Conservation (phyloP, 768 basidiomycete species). For the Suillus fuscotomentosus region DNA sequence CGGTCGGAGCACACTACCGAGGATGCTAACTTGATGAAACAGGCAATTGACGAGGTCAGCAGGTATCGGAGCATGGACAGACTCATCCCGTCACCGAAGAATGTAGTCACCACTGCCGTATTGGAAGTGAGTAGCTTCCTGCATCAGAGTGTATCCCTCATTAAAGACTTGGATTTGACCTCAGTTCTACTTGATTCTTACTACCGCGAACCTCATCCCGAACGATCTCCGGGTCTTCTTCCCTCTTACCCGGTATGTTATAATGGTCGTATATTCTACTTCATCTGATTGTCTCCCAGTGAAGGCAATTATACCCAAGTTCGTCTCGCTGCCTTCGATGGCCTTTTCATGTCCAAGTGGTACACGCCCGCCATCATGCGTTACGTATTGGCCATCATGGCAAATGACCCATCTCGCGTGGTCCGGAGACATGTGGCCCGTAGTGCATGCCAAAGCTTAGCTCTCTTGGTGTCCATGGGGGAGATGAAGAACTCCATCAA, state of each 20-base stretch:
- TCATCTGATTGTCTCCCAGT: slow-evolving; percentile 39
- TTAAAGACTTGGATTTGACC: slow-evolving; percentile 1
- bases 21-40: slow-evolving; percentile 67
- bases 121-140: slow-evolving; percentile 66
- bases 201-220: slow-evolving; percentile 73
- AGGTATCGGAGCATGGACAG: slow-evolving; percentile 94
- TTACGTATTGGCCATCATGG: slow-evolving; percentile 85
- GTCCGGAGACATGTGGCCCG: slow-evolving; percentile 87
- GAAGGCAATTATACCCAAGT: slow-evolving; percentile 95
- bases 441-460: slow-evolving; percentile 82
- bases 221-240: slow-evolving; percentile 79
- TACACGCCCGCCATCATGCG: slow-evolving; percentile 80
- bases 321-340: slow-evolving; percentile 91
- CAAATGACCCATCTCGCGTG: slow-evolving; percentile 77
- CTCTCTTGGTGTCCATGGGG: slow-evolving; percentile 83
- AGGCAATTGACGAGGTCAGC: slow-evolving; percentile 79
- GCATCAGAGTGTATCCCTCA: slow-evolving; percentile 6
- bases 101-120: slow-evolving; percentile 87
- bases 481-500: slow-evolving; percentile 78
- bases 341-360: slow-evolving; percentile 88
- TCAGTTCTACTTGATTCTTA: slow-evolving; percentile 80
- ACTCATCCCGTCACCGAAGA: slow-evolving; percentile 91
- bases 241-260: slow-evolving; percentile 77
- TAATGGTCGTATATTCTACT: not conserved
- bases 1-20: slow-evolving; percentile 65